These are phyloP conservation scores for Pugionium cornutum DNA, from an alignment of 345 rosid species.

Conservation along the genomic window DNA sequence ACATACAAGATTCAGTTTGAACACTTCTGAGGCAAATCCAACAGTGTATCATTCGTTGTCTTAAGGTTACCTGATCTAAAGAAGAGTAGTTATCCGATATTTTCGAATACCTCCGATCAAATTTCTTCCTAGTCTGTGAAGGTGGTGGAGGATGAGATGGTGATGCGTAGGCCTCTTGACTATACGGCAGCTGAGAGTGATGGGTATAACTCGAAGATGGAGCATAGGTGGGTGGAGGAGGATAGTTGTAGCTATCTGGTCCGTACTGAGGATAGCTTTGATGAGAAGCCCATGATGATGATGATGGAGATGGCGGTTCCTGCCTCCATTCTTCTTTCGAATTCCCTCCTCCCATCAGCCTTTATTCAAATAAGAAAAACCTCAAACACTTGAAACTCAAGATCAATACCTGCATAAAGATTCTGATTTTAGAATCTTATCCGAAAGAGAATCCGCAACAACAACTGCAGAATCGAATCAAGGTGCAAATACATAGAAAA, in stretches of 20 bases:
- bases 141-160: constrained; percentile 43
- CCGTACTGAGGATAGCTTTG: constrained; percentile 45
- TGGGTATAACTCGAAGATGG: constrained; percentile 16
- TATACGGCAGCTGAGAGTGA: constrained; percentile 27
- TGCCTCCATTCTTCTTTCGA: constrained; percentile 55
- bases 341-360: constrained; percentile 62
- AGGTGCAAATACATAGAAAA: constrained; percentile 24
- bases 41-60: neutral
- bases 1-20: constrained; percentile 1
- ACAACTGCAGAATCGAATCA: neutral
- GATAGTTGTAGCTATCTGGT: constrained; percentile 51
- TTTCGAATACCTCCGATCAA: constrained; percentile 74
- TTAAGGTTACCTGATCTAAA: constrained; percentile 62
- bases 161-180: constrained; percentile 39
- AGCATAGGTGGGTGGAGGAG: constrained; percentile 39
- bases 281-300: constrained; percentile 55
- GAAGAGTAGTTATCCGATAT: constrained; percentile 83
- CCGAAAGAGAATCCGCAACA: neutral
- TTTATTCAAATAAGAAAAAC: no score
- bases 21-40: neutral
- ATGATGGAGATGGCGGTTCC: constrained; percentile 34
- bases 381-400: constrained; percentile 14
- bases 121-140: constrained; percentile 44
- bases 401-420: constrained; percentile 15
- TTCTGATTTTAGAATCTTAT: constrained; percentile 13